Evolutionary conservation across 257 asterid species (phyloP), one percentile per base, ranked within the genome.

Genomic region (Solanum dulcamara): DNA sequence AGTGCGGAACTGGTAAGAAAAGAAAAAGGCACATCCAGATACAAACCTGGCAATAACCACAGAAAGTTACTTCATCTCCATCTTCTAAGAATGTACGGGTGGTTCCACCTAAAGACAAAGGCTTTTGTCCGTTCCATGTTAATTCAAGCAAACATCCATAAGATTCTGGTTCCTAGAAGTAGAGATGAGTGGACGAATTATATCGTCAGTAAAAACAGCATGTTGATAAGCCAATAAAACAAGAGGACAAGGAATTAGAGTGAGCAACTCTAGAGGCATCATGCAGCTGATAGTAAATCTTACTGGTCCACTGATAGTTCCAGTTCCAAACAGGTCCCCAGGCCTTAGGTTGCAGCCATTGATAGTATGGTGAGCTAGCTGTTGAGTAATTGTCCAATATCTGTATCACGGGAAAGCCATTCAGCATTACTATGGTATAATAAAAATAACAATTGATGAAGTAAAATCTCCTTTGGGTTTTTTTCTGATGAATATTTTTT

Each of bases 251-350:
- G 37, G 67, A 84, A 13, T 17, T 44, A 68, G 57, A 18, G 32
- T 70, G 22, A 60, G 83, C 75, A 82, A 44, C 44, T 32, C 48
- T 40, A 83, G 46, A 83, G 40, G 72, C 32, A 79, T 68, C 57
- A 22, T 75, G 38, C 79, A 42, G 81, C 62, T 18, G 32, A 77
- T 26, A 57, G 81, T 38, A 83, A 72, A 86, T 86, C 97, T 91
- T 93, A 97, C 99, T 37, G 99, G 98, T 84, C 99, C 99, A 90
- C 97, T 95, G 79, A 96, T 92, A 51, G 99, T 95, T 84, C 99
- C 99, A 84, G 99, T 95, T 46, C 98, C 99, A 86, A 95, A 93
- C 85, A 95, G 94, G 85, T 96, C 99, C 35, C 99, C 98, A 9
- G 99, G 93, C 91, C 98, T 93, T 84, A 96, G 85, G 90, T 96